phyloP scores from a whole-genome alignment of 805 yeast genomes.

The Henningerozyma blattae region DNA sequence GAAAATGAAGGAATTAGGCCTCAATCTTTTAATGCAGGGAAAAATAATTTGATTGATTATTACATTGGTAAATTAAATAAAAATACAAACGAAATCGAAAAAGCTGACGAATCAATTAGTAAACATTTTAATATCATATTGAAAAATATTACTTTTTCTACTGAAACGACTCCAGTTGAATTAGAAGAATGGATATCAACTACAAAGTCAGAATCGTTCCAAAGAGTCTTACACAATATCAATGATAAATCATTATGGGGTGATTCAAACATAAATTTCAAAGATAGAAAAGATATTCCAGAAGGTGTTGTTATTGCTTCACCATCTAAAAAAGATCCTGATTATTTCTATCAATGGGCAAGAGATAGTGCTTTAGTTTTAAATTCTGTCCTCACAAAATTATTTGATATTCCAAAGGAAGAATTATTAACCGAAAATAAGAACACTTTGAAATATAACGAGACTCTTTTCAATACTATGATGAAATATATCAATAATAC shows the following conservation, averaged over 20 bases:
- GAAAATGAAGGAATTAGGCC: no score
- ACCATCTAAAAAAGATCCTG: conserved; percentile 58
- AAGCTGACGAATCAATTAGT: no score
- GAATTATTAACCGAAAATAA: no score
- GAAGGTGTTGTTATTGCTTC: conserved; percentile 75
- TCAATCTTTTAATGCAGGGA: no score
- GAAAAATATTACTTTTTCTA: not conserved
- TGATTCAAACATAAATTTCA: not conserved
- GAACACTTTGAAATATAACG: conserved; percentile 4
- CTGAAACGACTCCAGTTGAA: not conserved
- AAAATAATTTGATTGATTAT: no score
- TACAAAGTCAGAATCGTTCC: conserved; percentile 10
- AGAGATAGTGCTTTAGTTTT: conserved; percentile 82
- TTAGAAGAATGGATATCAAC: not conserved
- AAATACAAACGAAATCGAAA: no score
- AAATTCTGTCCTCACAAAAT: conserved; percentile 43
- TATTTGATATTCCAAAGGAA: conserved; percentile 4
- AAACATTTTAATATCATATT: no score
- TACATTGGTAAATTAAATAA: no score
- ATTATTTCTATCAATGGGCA: conserved; percentile 84
- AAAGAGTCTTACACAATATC: conserved; percentile 35
- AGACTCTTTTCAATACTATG: conserved; percentile 24
- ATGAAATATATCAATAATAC: conserved; percentile 55
- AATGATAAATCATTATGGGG: conserved; percentile 26
- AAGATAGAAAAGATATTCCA: not conserved